Conservation (phyloP, 2,329 filamentous ascomycete species). For the Colletotrichum sp. region DNA sequence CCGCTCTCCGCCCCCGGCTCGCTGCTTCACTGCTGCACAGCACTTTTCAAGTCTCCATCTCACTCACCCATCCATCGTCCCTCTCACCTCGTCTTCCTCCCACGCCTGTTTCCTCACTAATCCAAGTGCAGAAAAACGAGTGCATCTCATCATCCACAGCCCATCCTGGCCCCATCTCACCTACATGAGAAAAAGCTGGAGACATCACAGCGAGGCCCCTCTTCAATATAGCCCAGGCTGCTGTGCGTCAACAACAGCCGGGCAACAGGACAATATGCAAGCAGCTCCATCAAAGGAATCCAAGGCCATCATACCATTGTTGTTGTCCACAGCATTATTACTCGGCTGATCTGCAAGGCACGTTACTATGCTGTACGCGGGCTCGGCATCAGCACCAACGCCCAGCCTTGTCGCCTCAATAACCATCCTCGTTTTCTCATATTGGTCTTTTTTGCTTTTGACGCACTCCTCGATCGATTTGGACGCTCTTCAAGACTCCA, state of each 20-base stretch:
- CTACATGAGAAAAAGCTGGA: conserved; percentile 2
- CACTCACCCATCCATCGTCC: background rate
- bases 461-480: background rate
- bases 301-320: background rate
- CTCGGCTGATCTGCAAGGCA: conserved; percentile 13
- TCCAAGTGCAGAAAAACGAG: background rate
- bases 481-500: background rate
- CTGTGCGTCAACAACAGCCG: background rate
- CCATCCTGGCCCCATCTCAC: conserved; percentile 8
- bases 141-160: conserved; percentile 5
- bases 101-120: background rate
- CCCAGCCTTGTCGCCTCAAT: background rate
- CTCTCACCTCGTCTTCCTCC: background rate
- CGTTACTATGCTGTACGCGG: background rate
- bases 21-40: background rate
- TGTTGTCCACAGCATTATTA: background rate
- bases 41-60: background rate
- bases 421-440: background rate
- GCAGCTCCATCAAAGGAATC: background rate
- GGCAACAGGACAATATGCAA: background rate
- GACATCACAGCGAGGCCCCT: background rate
- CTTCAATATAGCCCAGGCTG: background rate
- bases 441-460: background rate
- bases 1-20: background rate
- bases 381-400: background rate